Percentiles rank a stretch among this genome's conserved stretches.
Evolutionary conservation across 1,284 basidiomycete genomes (phyloP).

Genomic region (Grifola frondosa): DNA sequence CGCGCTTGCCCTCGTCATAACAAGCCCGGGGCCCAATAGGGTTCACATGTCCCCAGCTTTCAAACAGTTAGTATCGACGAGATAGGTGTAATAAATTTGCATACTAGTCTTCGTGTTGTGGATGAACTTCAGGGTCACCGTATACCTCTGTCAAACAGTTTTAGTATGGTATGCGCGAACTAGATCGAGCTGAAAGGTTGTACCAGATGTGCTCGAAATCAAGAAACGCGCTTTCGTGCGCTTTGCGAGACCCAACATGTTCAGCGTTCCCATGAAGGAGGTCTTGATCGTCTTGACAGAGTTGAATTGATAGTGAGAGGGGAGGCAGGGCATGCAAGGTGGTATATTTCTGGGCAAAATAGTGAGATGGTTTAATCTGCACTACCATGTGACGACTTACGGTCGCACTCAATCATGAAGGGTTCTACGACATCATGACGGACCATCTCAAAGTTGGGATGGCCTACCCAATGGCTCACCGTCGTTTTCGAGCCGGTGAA

Average conservation of each 20-base stretch:
- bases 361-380: background rate
- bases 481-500: constrained; percentile 97
- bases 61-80: constrained; percentile 9
- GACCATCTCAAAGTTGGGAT: constrained; percentile 98
- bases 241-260: constrained; percentile 98
- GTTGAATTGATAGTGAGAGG: constrained; percentile 96
- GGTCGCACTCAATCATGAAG: constrained; percentile 96
- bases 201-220: constrained; percentile 90
- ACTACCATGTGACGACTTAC: constrained; percentile 45
- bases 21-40: constrained; percentile 96
- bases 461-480: constrained; percentile 92
- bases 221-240: constrained; percentile 96
- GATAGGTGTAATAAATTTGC: constrained; percentile 27
- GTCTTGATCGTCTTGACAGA: constrained; percentile 98
- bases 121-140: constrained; percentile 95
- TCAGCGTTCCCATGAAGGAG: constrained; percentile 94
- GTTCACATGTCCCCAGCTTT: constrained; percentile 96
- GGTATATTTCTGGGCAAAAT: constrained; percentile 81
- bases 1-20: constrained; percentile 97
- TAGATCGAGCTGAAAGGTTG: constrained; percentile 20
- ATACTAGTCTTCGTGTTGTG: constrained; percentile 92
- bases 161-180: constrained; percentile 5
- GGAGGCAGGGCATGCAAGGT: constrained; percentile 94
- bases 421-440: constrained; percentile 96
- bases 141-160: constrained; percentile 78